Evolutionary conservation across 768 basidiomycete genomes (phyloP).

Genomic region (Pisolithus tinctorius): DNA sequence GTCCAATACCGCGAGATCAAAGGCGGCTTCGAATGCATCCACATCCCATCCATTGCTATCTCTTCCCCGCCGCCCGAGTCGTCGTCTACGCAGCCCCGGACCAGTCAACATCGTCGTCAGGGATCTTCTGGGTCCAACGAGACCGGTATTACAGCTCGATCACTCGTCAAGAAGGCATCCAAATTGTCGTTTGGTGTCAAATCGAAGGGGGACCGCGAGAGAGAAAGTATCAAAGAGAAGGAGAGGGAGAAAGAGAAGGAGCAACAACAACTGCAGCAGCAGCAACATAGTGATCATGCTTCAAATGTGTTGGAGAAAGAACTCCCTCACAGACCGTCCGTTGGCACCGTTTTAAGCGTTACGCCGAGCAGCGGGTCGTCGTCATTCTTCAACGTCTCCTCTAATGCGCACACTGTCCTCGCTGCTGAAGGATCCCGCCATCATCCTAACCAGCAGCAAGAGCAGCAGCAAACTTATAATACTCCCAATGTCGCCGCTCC

Average conservation of each 20-base stretch:
- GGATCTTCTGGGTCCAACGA: constrained; percentile 48
- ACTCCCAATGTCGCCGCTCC: constrained; percentile 8
- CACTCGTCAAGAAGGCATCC: constrained; percentile 66
- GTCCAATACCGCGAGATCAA: constrained; percentile 90
- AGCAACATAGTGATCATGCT: constrained; percentile 20
- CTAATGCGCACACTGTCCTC: constrained; percentile 39
- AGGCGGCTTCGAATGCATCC: constrained; percentile 93
- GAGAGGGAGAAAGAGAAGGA: no score
- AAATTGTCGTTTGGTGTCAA: constrained; percentile 73
- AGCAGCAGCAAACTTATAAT: constrained; percentile 6
- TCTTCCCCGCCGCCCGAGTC: constrained; percentile 60
- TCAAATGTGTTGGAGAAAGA: constrained; percentile 36
- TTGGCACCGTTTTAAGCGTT: constrained; percentile 46
- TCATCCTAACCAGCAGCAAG: constrained; percentile 10
- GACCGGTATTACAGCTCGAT: constrained; percentile 41
- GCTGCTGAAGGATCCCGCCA: constrained; percentile 27
- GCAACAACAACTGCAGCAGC: constrained; percentile 3
- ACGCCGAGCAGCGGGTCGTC: constrained; percentile 74
- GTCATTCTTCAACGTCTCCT: constrained; percentile 79
- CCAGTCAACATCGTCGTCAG: constrained; percentile 34
- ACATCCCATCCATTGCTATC: constrained; percentile 89
- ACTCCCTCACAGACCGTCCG: constrained; percentile 36
- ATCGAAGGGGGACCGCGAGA: constrained; percentile 46
- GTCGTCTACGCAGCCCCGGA: constrained; percentile 25
- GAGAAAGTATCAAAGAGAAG: constrained; percentile 38